These are phyloP conservation scores for Coelomomyces lativittatus DNA, from an alignment of 371 early-diverging fungal genomes.

Conservation along the genomic window DNA sequence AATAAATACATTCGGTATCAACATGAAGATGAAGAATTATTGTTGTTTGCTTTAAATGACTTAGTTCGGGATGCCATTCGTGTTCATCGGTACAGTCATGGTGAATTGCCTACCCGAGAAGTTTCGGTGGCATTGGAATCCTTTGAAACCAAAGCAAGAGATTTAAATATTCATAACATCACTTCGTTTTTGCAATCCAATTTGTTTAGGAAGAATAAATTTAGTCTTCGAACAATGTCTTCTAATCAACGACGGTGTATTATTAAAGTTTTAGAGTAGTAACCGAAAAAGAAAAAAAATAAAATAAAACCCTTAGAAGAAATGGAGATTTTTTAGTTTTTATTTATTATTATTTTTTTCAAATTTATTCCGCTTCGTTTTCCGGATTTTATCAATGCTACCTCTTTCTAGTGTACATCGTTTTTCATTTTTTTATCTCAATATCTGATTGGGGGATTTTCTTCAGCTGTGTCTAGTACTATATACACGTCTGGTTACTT, in stretches of 20 bases:
- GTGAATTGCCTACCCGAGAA: slow-evolving; percentile 10
- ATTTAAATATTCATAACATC: slow-evolving; percentile 44
- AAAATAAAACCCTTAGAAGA: too few relatives aligned
- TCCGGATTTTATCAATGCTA: too few relatives aligned
- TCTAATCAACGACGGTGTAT: not conserved
- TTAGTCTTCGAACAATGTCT: not conserved
- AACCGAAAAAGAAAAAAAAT: too few relatives aligned
- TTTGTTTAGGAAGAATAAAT: not conserved
- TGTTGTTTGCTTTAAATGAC: slow-evolving; percentile 51
- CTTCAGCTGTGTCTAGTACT: too few relatives aligned
- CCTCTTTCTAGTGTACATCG: too few relatives aligned
- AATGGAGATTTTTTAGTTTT: too few relatives aligned
- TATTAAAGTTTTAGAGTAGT: not conserved
- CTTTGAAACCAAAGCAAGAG: slow-evolving; percentile 29
- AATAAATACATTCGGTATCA: slow-evolving; percentile 59
- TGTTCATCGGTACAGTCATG: slow-evolving; percentile 42
- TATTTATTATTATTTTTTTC: too few relatives aligned
- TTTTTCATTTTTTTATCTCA: too few relatives aligned
- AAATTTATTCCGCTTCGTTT: too few relatives aligned
- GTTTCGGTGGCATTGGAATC: slow-evolving; percentile 30
- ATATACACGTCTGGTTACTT: too few relatives aligned
- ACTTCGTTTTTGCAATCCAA: slow-evolving; percentile 24
- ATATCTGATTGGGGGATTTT: too few relatives aligned
- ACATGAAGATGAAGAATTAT: slow-evolving; percentile 61
- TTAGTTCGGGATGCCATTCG: slow-evolving; percentile 57